Evolutionary conservation across 768 basidiomycete genomes (phyloP), one percentile per base, ranked within the genome.

Genomic region (Kwoniella sp.): DNA sequence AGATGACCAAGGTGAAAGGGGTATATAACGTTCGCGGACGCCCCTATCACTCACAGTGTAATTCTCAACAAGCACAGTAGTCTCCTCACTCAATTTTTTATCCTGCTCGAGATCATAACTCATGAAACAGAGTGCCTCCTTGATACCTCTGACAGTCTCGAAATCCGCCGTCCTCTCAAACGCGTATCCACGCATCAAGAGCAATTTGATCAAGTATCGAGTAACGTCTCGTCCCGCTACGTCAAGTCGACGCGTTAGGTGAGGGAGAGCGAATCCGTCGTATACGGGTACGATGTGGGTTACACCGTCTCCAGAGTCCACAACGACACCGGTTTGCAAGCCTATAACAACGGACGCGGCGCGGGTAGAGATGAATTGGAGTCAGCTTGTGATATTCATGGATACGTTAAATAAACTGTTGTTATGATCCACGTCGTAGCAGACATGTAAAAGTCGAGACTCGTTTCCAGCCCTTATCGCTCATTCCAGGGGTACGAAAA

Each of bases 161-260:
- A 99, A 99, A 82, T 99, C 96, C 26, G 96, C 96, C 2, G 96
- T 99, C 44, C 96, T 88, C 82, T 99, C 98, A 85, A 99, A 98
- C 0, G 96, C 96, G 80, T 99, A 98, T n/a, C 96, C 96, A n/a
- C 95, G 88, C 94, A 97, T 97, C 71, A 98, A 86, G 33, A 99
- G 84, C n/a, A 99, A 85, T 82, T 98, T 99, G 86, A 99, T 99
- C 81, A 99, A 84, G 81, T 99, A 99, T 73, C 93, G 88, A 50
- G 96, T 99, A 51, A 99, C 96, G 79, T 99, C 96, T 68, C 96
- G 88, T 21, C 96, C 96, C 58, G 96, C 96, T 71, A 99, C 97
- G 77, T 99, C 96, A 64, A 99, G 84, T 66, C 96, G 88, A 40
- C 89, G 86, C 1, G 92, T 98, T 49, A 98, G 84, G 80, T 98